phyloP scores from a whole-genome alignment of 179 eudicot genomes.

The Sideroxylon spinosum region DNA sequence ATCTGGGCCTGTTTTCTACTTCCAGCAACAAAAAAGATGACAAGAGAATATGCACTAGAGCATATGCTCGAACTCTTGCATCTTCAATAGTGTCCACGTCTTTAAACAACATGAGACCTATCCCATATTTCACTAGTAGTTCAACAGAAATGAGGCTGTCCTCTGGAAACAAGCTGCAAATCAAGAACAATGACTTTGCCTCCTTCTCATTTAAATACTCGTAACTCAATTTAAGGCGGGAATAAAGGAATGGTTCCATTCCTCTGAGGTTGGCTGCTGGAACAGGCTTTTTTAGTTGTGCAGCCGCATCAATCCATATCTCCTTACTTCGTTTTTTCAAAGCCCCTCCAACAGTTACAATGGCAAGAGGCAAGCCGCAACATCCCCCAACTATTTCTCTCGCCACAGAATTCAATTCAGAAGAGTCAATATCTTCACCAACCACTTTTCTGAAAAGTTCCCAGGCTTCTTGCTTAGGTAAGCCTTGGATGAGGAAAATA shows the following conservation, averaged over 20 bases:
- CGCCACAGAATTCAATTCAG: neutral
- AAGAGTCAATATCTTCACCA: slow-evolving; percentile 5
- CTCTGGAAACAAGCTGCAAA: slow-evolving; percentile 38
- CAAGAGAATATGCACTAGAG: slow-evolving; percentile 26
- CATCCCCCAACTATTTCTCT: slow-evolving; percentile 28
- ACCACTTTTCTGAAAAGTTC: slow-evolving; percentile 31
- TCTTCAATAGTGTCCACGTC: slow-evolving; percentile 28
- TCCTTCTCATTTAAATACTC: slow-evolving; percentile 28
- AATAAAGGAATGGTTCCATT: slow-evolving; percentile 32
- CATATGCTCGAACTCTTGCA: slow-evolving; percentile 29
- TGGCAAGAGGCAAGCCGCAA: slow-evolving; percentile 41
- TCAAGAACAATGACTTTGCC: slow-evolving; percentile 23
- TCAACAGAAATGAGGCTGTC: slow-evolving; percentile 33
- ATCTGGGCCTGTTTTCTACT: neutral
- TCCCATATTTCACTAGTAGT: slow-evolving; percentile 30
- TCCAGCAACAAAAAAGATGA: slow-evolving; percentile 28
- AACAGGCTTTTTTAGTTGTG: slow-evolving; percentile 23
- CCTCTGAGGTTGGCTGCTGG: slow-evolving; percentile 28
- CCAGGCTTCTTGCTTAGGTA: slow-evolving; percentile 15
- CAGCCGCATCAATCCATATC: slow-evolving; percentile 31
- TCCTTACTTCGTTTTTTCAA: slow-evolving; percentile 25
- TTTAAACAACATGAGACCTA: slow-evolving; percentile 31
- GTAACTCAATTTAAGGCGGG: slow-evolving; percentile 33
- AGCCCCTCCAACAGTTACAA: slow-evolving; percentile 31
- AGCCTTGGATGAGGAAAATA: slow-evolving; percentile 22